phyloP scores from a whole-genome alignment of 2,329 filamentous ascomycete genomes.

The Neocucurbitaria cava region DNA sequence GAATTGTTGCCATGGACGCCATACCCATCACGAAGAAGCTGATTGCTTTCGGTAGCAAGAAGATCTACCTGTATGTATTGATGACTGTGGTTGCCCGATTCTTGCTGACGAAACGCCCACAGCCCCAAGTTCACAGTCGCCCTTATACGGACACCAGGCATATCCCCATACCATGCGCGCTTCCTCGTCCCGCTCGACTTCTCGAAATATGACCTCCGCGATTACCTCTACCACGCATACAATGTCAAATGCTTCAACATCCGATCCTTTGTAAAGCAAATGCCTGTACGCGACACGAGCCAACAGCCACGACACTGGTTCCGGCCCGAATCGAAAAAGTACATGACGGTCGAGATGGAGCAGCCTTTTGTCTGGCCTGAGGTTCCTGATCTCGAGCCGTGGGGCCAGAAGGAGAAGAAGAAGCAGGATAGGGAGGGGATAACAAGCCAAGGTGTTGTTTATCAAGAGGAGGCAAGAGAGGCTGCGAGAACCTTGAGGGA shows the following conservation, averaged over 20 bases:
- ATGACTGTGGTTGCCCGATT: background rate
- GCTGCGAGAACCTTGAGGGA: conserved; percentile 28
- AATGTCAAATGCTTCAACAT: conserved; percentile 71
- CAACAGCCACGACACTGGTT: conserved; percentile 64
- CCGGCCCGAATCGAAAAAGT: conserved; percentile 78
- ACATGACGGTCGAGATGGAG: conserved; percentile 91
- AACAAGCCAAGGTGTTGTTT: conserved; percentile 10
- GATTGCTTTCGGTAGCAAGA: conserved; percentile 51
- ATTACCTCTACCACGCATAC: conserved; percentile 92
- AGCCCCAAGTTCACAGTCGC: conserved; percentile 85
- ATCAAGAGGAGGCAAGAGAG: conserved; percentile 18
- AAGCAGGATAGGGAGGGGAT: conserved; percentile 26
- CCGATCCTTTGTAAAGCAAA: conserved; percentile 79
- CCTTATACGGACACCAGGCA: conserved; percentile 74
- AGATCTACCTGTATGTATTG: conserved; percentile 55
- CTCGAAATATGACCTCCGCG: conserved; percentile 95
- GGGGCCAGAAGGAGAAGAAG: conserved; percentile 53
- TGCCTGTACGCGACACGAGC: conserved; percentile 64
- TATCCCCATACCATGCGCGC: conserved; percentile 80
- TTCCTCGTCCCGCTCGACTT: conserved; percentile 91
- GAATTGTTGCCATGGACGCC: conserved; percentile 31
- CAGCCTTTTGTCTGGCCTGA: conserved; percentile 89
- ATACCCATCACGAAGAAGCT: conserved; percentile 43
- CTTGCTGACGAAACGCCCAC: conserved; percentile 16
- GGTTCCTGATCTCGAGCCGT: conserved; percentile 60